A percentile compares a stretch with the other conserved stretches of the same genome.
phyloP scores from a whole-genome alignment of 2,329 filamentous ascomycete species.

The Verticillium isaacii region DNA sequence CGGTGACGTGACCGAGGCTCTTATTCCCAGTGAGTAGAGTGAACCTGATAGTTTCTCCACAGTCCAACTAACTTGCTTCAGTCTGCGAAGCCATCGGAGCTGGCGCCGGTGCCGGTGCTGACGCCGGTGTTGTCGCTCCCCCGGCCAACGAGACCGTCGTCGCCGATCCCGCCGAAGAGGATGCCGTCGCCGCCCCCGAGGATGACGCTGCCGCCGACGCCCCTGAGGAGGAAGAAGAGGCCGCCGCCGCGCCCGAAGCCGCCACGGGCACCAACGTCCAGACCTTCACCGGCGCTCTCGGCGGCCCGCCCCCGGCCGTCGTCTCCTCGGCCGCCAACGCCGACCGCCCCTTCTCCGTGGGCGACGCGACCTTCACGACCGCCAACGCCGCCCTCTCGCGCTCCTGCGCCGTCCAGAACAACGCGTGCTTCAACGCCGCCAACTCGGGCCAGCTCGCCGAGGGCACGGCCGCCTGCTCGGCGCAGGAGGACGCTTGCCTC shows the following conservation, averaged over 20 bases:
- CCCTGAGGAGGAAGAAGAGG: background rate
- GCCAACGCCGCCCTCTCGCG: constrained; percentile 40
- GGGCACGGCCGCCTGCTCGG: constrained; percentile 34
- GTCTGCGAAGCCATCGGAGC: background rate
- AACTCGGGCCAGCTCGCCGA: constrained; percentile 35
- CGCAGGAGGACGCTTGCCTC: constrained; percentile 35
- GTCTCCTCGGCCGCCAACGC: constrained; percentile 21
- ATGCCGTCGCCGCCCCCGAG: background rate
- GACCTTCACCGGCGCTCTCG: constrained; percentile 37
- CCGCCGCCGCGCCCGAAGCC: constrained; percentile 5
- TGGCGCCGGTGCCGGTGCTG: constrained; percentile 10
- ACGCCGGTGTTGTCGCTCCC: constrained; percentile 9
- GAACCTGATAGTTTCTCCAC: background rate
- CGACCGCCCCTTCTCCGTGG: constrained; percentile 45
- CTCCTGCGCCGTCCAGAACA: constrained; percentile 46
- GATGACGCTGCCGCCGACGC: background rate
- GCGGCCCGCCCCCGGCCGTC: constrained; percentile 37
- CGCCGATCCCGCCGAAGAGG: background rate
- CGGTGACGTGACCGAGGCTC: background rate
- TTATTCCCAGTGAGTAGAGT: background rate
- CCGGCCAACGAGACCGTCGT: constrained; percentile 5
- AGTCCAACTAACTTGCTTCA: background rate
- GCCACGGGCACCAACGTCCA: constrained; percentile 32
- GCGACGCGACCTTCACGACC: constrained; percentile 50
- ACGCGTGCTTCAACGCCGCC: constrained; percentile 43